A percentile compares a stretch with the other conserved stretches of the same genome.
Evolutionary conservation across 140 eudicot species (phyloP).

Genomic region (Anethum foeniculum): DNA sequence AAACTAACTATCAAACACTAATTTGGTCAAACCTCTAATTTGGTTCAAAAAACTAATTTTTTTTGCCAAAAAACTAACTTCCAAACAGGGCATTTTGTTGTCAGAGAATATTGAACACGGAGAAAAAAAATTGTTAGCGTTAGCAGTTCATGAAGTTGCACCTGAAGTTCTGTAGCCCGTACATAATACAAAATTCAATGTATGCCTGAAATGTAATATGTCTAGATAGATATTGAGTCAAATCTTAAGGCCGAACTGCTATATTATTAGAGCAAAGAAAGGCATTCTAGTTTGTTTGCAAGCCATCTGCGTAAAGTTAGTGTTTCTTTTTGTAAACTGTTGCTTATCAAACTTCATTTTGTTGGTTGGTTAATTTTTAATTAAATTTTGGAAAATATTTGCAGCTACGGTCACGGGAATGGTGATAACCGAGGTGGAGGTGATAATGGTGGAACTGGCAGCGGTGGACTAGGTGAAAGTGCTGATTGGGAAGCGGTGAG

Average conservation of each 20-base stretch:
- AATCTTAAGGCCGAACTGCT: background rate
- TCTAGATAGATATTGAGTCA: background rate
- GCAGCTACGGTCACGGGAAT: background rate
- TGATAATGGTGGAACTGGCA: background rate
- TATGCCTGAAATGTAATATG: background rate
- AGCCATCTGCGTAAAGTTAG: background rate
- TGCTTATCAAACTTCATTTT: background rate
- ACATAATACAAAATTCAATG: background rate
- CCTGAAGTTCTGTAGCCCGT: background rate
- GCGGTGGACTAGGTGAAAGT: constrained; percentile 1
- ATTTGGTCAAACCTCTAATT: too few relatives aligned
- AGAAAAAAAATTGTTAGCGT: background rate
- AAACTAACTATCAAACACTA: too few relatives aligned
- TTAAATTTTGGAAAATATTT: background rate
- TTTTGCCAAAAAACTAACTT: too few relatives aligned
- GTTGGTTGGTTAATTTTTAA: background rate
- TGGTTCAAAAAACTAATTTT: too few relatives aligned
- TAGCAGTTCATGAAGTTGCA: background rate
- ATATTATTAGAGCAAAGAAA: background rate
- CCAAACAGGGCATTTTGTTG: too few relatives aligned
- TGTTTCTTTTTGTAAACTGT: background rate
- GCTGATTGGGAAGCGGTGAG: constrained; percentile 1
- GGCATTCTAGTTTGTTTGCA: background rate
- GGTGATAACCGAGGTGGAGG: constrained; percentile 4
- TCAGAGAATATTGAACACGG: too few relatives aligned